Evolutionary conservation across 176 grass and related monocot species (phyloP).

Genomic region (Triticum turgidum): DNA sequence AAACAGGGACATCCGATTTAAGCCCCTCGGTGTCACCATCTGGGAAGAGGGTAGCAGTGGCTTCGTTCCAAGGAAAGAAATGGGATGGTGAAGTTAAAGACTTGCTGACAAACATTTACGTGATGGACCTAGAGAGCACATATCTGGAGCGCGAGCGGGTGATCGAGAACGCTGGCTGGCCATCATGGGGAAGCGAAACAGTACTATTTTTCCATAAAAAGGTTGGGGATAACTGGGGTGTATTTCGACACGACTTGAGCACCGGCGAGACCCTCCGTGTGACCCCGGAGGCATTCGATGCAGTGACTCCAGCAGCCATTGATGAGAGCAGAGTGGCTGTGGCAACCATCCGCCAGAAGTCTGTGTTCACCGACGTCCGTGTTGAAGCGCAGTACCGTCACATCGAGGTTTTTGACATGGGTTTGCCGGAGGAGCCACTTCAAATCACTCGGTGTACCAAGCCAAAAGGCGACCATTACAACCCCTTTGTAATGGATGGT

Average conservation of each 20-base stretch:
- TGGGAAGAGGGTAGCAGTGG: constrained; percentile 30
- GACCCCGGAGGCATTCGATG: constrained; percentile 6
- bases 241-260: constrained; percentile 8
- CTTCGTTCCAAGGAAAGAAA: background rate
- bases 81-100: constrained; percentile 42
- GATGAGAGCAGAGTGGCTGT: background rate
- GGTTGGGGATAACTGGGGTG: background rate
- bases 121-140: constrained; percentile 30
- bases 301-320: background rate
- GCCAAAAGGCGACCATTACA: background rate
- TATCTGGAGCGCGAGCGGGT: background rate
- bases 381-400: background rate
- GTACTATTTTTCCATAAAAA: constrained; percentile 37
- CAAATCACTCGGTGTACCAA: background rate
- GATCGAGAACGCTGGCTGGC: constrained; percentile 39
- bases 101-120: constrained; percentile 25
- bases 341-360: background rate
- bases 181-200: constrained; percentile 42
- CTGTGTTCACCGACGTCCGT: background rate
- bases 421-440: background rate
- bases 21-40: constrained; percentile 49
- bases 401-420: background rate
- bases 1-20: constrained; percentile 21
- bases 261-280: background rate
- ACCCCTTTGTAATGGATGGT: background rate